Evolutionary conservation across 2,329 filamentous ascomycete species (phyloP), one percentile per base, ranked within the genome.

Genomic region (Colletotrichum sp.): DNA sequence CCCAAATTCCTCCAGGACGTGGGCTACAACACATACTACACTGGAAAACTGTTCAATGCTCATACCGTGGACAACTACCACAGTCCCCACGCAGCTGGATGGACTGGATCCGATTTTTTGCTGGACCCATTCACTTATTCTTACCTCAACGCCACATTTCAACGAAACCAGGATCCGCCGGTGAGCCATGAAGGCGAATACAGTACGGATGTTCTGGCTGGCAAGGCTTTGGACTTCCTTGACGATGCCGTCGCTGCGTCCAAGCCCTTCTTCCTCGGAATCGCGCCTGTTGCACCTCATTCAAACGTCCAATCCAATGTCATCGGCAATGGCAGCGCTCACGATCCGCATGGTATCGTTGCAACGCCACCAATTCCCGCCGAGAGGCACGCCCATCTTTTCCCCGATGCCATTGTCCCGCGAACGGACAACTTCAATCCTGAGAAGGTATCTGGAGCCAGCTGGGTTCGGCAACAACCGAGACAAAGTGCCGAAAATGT

Each of bases 201-300:
- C 77, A 82, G 84, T 64, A 86, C 88, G 4, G 93, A 94, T 78
- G 84, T 95, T 10, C 86, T 94, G n/a, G 87, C 90, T 0, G 80
- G 89, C 7, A 91, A 93, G 77, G 89, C 92, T 0, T 84, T 90
- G 10, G 90, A 88, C 0, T 91, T 94, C 58, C 83, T 95, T 0
- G 87, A 92, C 5, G 89, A 93, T 67, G 93, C 90, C 0, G 84
- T 92, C 3, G 80, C 83, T 0, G 84, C 86, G 0, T 82, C 86
- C 0, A 85, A 88, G 16, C 93, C 94, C 0, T 95, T 94, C 83
- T 94, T 95, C 80, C 81, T 95, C 9, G 88, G 88, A 0, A 87
- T 94, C 10, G 91, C 93, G 0, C 93, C 93, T 0, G 87, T 93
- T 8, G 93, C 91, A 0, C 93, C 94, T 1, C 94, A 95, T 78